These are phyloP conservation scores for Aspergillus panamensis DNA, from an alignment of 495 filamentous ascomycete species.

Conservation along the genomic window DNA sequence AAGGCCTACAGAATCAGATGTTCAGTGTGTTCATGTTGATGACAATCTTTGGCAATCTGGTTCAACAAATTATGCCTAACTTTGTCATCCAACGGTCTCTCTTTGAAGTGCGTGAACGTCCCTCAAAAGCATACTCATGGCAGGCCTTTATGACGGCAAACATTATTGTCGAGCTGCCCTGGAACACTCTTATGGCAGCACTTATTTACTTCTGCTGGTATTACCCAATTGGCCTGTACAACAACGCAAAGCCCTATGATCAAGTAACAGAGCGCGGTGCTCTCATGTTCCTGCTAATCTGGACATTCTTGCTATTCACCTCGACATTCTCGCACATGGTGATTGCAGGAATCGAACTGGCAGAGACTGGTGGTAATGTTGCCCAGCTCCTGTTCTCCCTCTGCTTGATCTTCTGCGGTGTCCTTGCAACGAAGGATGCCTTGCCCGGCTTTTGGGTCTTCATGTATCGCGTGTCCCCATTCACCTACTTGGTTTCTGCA, in stretches of 20 bases:
- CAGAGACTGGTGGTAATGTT: slow-evolving; percentile 52
- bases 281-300: slow-evolving; percentile 47
- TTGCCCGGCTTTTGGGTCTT: slow-evolving; percentile 13
- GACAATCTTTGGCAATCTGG: slow-evolving; percentile 67
- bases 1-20: slow-evolving; percentile 81
- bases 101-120: slow-evolving; percentile 79
- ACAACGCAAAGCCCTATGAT: slow-evolving; percentile 37
- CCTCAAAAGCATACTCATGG: slow-evolving; percentile 74
- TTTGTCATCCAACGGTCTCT: slow-evolving; percentile 61
- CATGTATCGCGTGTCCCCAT: slow-evolving; percentile 8
- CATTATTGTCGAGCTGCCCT: slow-evolving; percentile 66
- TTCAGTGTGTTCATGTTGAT: slow-evolving; percentile 79
- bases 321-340: slow-evolving; percentile 52
- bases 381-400: slow-evolving; percentile 55
- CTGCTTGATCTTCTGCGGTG: slow-evolving; percentile 49
- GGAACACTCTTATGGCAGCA: slow-evolving; percentile 54
- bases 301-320: slow-evolving; percentile 43
- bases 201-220: slow-evolving; percentile 59
- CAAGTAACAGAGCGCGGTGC: slow-evolving; percentile 14
- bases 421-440: slow-evolving; percentile 1
- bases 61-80: slow-evolving; percentile 67
- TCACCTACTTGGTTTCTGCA: slow-evolving; percentile 42
- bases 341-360: slow-evolving; percentile 54
- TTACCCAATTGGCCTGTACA: slow-evolving; percentile 56
- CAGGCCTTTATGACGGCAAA: slow-evolving; percentile 65